Evolutionary conservation across 2,329 filamentous ascomycete species (phyloP).

Genomic region (Rutstroemia sp.): DNA sequence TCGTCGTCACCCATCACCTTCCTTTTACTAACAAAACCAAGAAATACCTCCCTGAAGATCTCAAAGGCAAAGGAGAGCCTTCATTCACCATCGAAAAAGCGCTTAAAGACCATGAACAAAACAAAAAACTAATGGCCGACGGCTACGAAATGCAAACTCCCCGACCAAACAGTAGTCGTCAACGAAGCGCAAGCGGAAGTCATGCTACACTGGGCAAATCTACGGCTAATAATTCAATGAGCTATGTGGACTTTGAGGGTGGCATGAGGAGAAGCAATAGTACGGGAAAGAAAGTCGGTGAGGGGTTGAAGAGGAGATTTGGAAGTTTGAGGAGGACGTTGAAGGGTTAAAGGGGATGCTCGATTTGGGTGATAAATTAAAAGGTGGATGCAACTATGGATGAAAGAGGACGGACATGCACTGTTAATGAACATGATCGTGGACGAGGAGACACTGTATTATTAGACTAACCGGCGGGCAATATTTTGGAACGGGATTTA

Average conservation of each 20-base stretch:
- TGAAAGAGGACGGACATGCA: neutral
- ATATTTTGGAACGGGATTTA: neutral
- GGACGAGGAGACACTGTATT: neutral
- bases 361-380: neutral
- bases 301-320: conserved; percentile 47
- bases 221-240: neutral
- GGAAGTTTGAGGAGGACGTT: conserved; percentile 43
- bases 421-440: too few species aligned
- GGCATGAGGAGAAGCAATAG: conserved; percentile 27
- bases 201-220: conserved; percentile 3
- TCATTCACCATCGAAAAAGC: conserved; percentile 63
- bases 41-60: conserved; percentile 67
- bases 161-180: conserved; percentile 28
- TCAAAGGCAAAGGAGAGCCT: conserved; percentile 78
- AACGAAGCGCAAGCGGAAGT: conserved; percentile 38
- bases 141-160: conserved; percentile 45
- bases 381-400: neutral
- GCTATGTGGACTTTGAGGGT: conserved; percentile 6
- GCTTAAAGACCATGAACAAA: conserved; percentile 46
- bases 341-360: conserved; percentile 5
- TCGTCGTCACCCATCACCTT: neutral
- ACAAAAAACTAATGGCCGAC: conserved; percentile 22
- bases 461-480: neutral
- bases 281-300: conserved; percentile 36
- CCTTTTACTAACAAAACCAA: conserved; percentile 2